Percentiles rank a stretch among this genome's conserved stretches.
Conservation (phyloP, 2,329 filamentous ascomycete species). For the Epichloe hybrida region DNA sequence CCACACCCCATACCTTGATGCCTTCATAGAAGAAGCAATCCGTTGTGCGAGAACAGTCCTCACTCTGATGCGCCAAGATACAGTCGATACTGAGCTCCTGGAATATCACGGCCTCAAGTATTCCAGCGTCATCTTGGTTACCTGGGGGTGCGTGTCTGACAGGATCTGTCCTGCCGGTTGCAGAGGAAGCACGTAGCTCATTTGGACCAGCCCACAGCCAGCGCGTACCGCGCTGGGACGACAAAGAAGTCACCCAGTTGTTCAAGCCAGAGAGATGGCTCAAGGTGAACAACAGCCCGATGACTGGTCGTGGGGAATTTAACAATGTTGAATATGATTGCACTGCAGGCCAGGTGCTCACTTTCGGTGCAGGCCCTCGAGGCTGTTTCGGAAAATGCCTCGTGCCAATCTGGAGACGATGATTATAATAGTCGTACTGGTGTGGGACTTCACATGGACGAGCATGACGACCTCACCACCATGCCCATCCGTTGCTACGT, state of each 20-base stretch:
- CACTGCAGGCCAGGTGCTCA: constrained; percentile 4
- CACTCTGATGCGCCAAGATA: constrained; percentile 15
- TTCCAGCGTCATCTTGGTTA: constrained; percentile 16
- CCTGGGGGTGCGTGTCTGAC: constrained; percentile 10
- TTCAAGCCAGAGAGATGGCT: constrained; percentile 27
- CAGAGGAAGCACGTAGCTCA: constrained; percentile 8
- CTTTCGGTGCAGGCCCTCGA: constrained; percentile 13
- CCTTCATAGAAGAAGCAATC: constrained; percentile 17
- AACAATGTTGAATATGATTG: not conserved
- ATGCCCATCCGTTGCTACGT: not conserved
- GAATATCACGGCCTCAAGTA: constrained; percentile 21
- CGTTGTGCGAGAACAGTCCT: constrained; percentile 15
- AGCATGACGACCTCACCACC: not conserved
- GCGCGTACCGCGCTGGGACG: constrained; percentile 15
- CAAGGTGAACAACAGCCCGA: constrained; percentile 3
- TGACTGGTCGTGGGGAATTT: not conserved
- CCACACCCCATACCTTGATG: constrained; percentile 21
- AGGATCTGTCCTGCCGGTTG: not conserved
- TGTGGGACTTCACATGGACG: constrained; percentile 13
- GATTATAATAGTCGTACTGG: constrained; percentile 11
- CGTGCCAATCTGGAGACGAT: constrained; percentile 16
- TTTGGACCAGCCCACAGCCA: constrained; percentile 7
- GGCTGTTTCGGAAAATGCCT: constrained; percentile 16
- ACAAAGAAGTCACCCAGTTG: constrained; percentile 12
- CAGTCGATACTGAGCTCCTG: constrained; percentile 19